Base-by-base conservation (phyloP, 1,139 yeast species). In the Taphrina communis region DNA sequence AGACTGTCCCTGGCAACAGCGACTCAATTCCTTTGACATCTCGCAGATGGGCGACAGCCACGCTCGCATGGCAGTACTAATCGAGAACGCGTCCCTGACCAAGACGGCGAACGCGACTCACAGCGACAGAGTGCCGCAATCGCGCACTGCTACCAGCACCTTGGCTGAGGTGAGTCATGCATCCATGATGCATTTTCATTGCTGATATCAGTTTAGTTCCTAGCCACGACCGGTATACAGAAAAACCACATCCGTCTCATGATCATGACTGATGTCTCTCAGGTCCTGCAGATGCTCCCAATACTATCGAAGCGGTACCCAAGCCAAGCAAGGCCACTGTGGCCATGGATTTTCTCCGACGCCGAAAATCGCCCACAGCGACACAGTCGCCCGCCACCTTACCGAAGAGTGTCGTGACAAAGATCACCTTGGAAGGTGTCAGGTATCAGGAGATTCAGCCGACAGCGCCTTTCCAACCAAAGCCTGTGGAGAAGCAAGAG, bases 221-320 rank as follows among this genome's bases (percentile, higher is more conserved):
- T 56, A 6, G 36, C 60, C n/a, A 56, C 60, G 17, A 56, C 60
- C 12, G 60, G 60, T 56, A 56, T 41, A 44, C 31, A 14, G 8
- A 9, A 11, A 35, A 14, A 1, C 35, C 58, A 35, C 42, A 44
- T n/a, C 48, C 48, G 14, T 14, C 8, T 12, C 21, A 8, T 14
- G 21, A 25, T 25, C 31, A 25, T 53, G 42, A n/a, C 58, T 53
- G 14, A 53, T 35, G 42, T 14, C 7, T 11, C 12, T 7, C 19
- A 56, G 60, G 60, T 56, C 60, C 60, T 11, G 60, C 39, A 21
- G 60, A 56, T 41, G 21, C 21, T 21, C 7, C 14, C 12, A 25
- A n/a, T 14, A 25, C 31, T n/a, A 50, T 50, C 11, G n/a, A n/a
- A 9, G 11, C 11, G 11, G 50, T 39, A 19, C 7, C 50, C 2